These are phyloP conservation scores for Garcia nutans DNA, from an alignment of 345 rosid genomes.

Conservation along the genomic window DNA sequence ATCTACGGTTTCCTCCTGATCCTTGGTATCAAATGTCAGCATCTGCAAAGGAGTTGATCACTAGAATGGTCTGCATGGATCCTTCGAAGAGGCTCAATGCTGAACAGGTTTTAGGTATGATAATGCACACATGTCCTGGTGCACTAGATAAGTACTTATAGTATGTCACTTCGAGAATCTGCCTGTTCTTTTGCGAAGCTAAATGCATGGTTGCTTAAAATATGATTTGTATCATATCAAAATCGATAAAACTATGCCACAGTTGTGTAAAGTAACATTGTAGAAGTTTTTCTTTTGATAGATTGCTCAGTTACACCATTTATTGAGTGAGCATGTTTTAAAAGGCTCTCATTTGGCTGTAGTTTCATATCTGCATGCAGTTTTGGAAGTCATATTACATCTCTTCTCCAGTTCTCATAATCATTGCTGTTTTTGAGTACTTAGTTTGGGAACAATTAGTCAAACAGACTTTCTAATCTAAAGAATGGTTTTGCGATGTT, in stretches of 20 bases:
- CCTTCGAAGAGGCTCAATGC: constrained; percentile 68
- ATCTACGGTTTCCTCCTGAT: constrained; percentile 61
- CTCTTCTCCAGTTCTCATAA: neutral
- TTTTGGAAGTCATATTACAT: neutral
- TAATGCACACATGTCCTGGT: neutral
- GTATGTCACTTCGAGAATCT: neutral
- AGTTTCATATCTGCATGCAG: neutral
- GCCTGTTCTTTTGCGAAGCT: neutral
- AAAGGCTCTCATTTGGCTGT: neutral
- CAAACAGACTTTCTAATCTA: neutral
- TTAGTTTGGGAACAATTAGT: neutral
- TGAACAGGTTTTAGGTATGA: constrained; percentile 60
- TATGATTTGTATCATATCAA: neutral
- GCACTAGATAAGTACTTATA: neutral
- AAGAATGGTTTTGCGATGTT: neutral
- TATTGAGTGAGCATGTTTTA: neutral
- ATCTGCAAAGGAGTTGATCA: constrained; percentile 61
- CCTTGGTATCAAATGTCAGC: constrained; percentile 65
- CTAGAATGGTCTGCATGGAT: constrained; percentile 72
- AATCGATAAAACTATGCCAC: neutral
- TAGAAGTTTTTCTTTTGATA: neutral
- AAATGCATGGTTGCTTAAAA: neutral
- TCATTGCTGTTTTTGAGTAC: neutral
- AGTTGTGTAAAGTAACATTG: neutral
- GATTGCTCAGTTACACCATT: neutral